Percentiles rank a stretch among this genome's conserved stretches.
These are phyloP conservation scores for Angomonas deanei DNA, from an alignment of 208 protist genomes.

Conservation along the genomic window DNA sequence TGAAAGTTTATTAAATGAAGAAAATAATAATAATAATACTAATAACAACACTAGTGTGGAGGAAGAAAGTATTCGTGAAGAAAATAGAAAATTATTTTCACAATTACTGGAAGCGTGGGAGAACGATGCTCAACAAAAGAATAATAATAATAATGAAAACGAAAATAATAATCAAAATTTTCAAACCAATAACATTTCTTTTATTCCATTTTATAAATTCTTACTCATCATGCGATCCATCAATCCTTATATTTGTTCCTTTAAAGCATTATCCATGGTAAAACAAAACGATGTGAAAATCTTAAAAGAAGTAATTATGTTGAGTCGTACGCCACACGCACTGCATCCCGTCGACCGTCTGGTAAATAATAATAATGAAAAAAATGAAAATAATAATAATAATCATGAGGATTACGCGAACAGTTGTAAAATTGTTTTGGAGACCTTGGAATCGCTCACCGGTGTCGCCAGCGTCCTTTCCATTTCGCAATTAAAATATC, in stretches of 20 bases:
- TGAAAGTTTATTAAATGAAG: no score
- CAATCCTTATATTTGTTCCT: neutral
- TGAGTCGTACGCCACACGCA: neutral
- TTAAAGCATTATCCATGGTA: neutral
- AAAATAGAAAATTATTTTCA: neutral
- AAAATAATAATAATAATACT: no score
- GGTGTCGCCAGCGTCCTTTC: neutral
- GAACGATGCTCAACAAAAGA: neutral
- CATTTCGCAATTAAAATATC: neutral
- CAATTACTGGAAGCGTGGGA: neutral
- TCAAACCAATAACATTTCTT: slow-evolving; percentile 49
- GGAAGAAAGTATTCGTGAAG: neutral
- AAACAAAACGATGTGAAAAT: neutral
- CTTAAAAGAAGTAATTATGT: neutral
- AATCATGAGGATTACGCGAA: neutral
- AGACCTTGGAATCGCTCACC: neutral
- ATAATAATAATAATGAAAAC: slow-evolving; percentile 1
- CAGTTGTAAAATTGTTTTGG: neutral
- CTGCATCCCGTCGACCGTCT: neutral
- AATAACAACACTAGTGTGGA: neutral
- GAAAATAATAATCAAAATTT: slow-evolving; percentile 9
- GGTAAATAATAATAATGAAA: neutral
- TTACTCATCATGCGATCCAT: neutral
- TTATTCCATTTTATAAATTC: slow-evolving; percentile 11
- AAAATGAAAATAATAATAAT: neutral